phyloP scores from a whole-genome alignment of 805 yeast species.

The Jamesozyma jinghongensis region DNA sequence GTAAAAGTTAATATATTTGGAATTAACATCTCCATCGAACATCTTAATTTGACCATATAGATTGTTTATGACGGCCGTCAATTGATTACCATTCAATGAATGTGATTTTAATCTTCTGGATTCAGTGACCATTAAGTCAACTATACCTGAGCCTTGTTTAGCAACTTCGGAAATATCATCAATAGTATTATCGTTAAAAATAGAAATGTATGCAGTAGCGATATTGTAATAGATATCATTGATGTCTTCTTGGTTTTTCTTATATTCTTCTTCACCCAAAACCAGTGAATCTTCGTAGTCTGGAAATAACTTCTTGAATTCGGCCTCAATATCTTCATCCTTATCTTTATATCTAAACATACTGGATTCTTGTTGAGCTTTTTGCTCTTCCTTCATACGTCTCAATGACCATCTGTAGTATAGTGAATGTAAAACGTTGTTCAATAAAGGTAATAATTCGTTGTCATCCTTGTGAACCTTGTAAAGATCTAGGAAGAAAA shows the following conservation, averaged over 20 bases:
- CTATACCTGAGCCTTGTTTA: conserved; percentile 34
- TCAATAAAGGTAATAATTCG: conserved; percentile 25
- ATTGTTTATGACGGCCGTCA: conserved; percentile 32
- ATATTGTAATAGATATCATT: conserved; percentile 41
- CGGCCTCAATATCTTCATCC: conserved; percentile 64
- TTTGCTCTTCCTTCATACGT: conserved; percentile 55
- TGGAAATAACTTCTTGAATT: conserved; percentile 74
- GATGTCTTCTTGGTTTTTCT: conserved; percentile 18
- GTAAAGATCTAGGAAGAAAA: conserved; percentile 39
- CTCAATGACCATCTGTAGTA: conserved; percentile 80
- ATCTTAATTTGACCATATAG: conserved; percentile 29
- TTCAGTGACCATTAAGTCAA: conserved; percentile 22
- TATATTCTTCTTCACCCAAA: conserved; percentile 13
- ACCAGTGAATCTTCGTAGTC: conserved; percentile 58
- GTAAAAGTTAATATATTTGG: conserved; percentile 46
- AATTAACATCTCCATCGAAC: conserved; percentile 18
- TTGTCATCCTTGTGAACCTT: conserved; percentile 28
- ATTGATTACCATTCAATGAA: conserved; percentile 21
- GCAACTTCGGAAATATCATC: conserved; percentile 27
- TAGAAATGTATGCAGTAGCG: conserved; percentile 40
- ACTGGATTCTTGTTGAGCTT: conserved; percentile 48
- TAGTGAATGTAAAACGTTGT: conserved; percentile 46
- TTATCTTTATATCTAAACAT: conserved; percentile 59
- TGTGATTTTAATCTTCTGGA: conserved; percentile 19
- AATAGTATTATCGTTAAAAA: conserved; percentile 28